Evolutionary conservation across 2,329 filamentous ascomycete species (phyloP), one percentile per base, ranked within the genome.

Genomic region (Reticulascus tulasneorum): DNA sequence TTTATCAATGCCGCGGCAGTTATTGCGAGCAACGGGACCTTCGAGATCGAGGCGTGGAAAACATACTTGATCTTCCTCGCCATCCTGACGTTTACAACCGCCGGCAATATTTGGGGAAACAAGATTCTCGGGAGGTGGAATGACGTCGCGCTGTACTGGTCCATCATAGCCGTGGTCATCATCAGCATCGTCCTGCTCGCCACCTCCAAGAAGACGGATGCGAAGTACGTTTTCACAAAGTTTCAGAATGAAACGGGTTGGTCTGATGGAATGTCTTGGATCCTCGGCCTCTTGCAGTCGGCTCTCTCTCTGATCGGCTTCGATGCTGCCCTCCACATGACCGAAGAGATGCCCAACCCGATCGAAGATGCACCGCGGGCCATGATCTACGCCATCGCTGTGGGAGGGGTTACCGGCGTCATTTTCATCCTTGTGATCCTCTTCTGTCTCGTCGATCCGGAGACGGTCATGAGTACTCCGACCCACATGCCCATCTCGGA

Each of bases 321-420:
- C 16, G 55, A 61, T n/a, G 55, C 58, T 0, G 55, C 58, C 0
- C 57, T 53, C 19, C 57, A 61, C 31, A 16, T 61, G 9, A 50
- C 57, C 4, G 58, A 61, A 22, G 58, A 61, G 22, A 47, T 61
- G 13, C 58, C 53, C 4, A 39, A 60, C 13, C 51, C 58, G 0
- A 53, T 47, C n/a, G 51, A 55, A 0, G 53, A 59, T 16, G 57
- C 60, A 0, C 57, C 57, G 0, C 23, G 57, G 6, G 57, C 57
- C 6, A 60, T 60, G 55, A 45, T 62, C 0, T 55, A 56, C 5
- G 56, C 52, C 24, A 53, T 58, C 3, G 33, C 57, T 0, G 48
- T 67, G 23, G 73, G 73, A 32, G 68, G 67, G 0, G 31, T 71
- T 1, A 59, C 72, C 30, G 69, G 67, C 4, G 51, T 72, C 2